phyloP scores from a whole-genome alignment of 1,139 yeast species.

The Scheffersomyces parashehatae region DNA sequence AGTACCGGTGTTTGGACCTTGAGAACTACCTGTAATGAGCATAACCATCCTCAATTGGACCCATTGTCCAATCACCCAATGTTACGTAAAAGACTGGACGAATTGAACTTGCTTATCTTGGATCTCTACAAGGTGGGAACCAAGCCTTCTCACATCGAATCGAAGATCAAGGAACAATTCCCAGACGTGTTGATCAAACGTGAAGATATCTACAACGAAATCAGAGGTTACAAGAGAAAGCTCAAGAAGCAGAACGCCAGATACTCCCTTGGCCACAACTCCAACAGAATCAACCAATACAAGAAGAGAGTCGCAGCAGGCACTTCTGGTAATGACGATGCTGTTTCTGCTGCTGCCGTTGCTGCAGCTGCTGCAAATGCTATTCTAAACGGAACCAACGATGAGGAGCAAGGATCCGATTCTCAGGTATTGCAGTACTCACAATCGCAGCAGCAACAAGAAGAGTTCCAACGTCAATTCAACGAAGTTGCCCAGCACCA shows the following conservation, averaged over 20 bases:
- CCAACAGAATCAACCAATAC: conserved; percentile 11
- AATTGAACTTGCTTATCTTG: conserved; percentile 52
- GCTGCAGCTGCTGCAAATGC: conserved; percentile 1
- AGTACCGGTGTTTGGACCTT: conserved; percentile 53
- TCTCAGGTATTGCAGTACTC: conserved; percentile 24
- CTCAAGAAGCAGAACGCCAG: conserved; percentile 42
- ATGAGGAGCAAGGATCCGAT: conserved; percentile 12
- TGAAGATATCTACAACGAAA: conserved; percentile 60
- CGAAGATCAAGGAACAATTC: conserved; percentile 52
- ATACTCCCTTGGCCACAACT: conserved; percentile 8
- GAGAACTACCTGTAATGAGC: conserved; percentile 56
- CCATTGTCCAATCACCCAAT: conserved; percentile 59
- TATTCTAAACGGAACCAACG: conserved; percentile 13
- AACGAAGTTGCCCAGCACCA: conserved; percentile 36
- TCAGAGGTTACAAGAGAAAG: conserved; percentile 58
- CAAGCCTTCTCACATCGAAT: conserved; percentile 58
- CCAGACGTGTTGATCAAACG: conserved; percentile 58
- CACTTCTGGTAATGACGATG: conserved; percentile 30
- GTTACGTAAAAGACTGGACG: conserved; percentile 56
- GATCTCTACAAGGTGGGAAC: conserved; percentile 58
- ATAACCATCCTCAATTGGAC: conserved; percentile 60
- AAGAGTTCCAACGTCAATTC: conserved; percentile 41
- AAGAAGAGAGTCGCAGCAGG: conserved; percentile 30
- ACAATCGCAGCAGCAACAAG: conserved; percentile 33
- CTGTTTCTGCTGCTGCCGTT: conserved; percentile 17